Evolutionary conservation across 2,329 filamentous ascomycete species (phyloP).

Genomic region (Fusarium buxicola): DNA sequence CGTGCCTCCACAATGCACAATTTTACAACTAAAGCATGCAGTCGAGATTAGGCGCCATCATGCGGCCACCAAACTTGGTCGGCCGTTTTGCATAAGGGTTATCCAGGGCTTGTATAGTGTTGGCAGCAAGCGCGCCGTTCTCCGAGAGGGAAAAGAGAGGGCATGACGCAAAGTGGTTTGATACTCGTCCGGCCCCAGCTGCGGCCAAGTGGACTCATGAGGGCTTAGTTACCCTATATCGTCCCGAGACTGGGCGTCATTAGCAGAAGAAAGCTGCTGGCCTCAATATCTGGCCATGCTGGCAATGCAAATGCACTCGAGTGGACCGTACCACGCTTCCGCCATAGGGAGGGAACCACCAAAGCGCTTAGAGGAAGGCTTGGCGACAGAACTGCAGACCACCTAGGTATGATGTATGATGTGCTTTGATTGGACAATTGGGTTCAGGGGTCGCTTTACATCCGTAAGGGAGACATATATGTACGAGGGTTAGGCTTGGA

Average conservation of each 20-base stretch:
- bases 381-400: constrained; percentile 8
- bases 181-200: constrained; percentile 33
- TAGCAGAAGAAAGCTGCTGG: constrained; percentile 31
- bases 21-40: neutral
- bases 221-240: constrained; percentile 42
- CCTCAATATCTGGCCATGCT: constrained; percentile 42
- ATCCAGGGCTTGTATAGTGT: constrained; percentile 21
- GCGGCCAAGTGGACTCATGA: constrained; percentile 36
- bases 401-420: constrained; percentile 12
- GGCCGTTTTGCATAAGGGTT: constrained; percentile 26
- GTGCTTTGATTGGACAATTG: constrained; percentile 40
- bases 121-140: constrained; percentile 36
- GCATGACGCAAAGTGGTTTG: constrained; percentile 41
- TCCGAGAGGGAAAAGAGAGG: constrained; percentile 31
- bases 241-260: constrained; percentile 19
- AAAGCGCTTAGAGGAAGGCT: constrained; percentile 36
- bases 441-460: constrained; percentile 8
- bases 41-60: constrained; percentile 23
- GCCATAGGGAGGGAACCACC: constrained; percentile 9
- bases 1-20: constrained; percentile 19
- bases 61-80: constrained; percentile 17
- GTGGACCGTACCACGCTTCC: constrained; percentile 31
- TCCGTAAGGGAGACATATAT: constrained; percentile 26
- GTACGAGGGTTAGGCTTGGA: constrained; percentile 24
- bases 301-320: constrained; percentile 38